These are phyloP conservation scores for Torulaspora gathmanii DNA, from an alignment of 805 yeast species.

Conservation along the genomic window DNA sequence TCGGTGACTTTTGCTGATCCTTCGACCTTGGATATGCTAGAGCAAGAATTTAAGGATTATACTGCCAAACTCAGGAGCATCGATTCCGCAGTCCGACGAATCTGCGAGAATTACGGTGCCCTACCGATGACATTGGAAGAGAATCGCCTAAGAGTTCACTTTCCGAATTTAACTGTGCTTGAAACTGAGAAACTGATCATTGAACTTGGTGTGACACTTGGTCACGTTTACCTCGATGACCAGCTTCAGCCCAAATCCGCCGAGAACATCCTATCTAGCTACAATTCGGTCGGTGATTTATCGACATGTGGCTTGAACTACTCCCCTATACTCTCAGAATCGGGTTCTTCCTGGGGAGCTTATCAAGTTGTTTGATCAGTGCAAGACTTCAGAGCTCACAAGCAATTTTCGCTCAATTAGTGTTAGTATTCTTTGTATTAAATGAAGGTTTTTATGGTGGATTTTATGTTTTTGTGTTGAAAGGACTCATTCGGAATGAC, in stretches of 20 bases:
- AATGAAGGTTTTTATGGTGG: conserved; percentile 1
- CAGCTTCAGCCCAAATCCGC: not conserved
- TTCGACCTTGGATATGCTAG: conserved; percentile 40
- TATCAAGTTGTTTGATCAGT: conserved; percentile 3
- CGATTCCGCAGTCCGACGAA: conserved; percentile 40
- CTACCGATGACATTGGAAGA: conserved; percentile 52
- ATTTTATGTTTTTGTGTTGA: not conserved
- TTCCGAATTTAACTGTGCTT: conserved; percentile 62
- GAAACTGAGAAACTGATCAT: conserved; percentile 53
- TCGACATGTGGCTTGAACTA: not conserved
- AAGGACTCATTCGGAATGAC: not conserved
- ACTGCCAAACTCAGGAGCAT: conserved; percentile 43
- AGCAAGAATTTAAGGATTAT: conserved; percentile 36
- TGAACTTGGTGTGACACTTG: conserved; percentile 57
- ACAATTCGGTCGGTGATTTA: conserved; percentile 4
- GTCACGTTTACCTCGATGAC: conserved; percentile 45
- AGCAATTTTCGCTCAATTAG: not conserved
- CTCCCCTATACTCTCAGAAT: conserved; percentile 7
- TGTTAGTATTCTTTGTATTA: conserved; percentile 1
- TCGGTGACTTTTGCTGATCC: conserved; percentile 43
- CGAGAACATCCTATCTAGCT: conserved; percentile 9
- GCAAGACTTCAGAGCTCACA: too few relatives aligned
- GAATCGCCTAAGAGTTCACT: conserved; percentile 50
- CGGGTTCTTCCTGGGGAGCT: conserved; percentile 3
- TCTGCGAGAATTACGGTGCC: conserved; percentile 56